A percentile compares a stretch with the other conserved stretches of the same genome.
phyloP scores from a whole-genome alignment of 768 basidiomycete species.

The Russula ochroleuca region DNA sequence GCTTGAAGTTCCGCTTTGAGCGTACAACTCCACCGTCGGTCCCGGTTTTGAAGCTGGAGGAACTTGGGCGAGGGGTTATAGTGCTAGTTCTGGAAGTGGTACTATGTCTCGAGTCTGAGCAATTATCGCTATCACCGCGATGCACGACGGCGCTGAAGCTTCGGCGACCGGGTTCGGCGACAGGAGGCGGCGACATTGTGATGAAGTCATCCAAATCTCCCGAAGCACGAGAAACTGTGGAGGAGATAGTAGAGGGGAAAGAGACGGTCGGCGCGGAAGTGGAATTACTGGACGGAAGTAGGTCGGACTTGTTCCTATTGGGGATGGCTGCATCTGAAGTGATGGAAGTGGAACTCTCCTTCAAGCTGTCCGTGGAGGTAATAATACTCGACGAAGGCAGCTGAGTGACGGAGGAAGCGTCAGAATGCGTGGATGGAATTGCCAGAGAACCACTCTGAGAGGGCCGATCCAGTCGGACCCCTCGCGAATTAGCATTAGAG shows the following conservation, averaged over 20 bases:
- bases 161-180: conserved; percentile 26
- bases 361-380: background rate
- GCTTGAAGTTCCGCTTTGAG: conserved; percentile 29
- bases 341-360: background rate
- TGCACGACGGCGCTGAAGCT: conserved; percentile 37
- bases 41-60: conserved; percentile 23
- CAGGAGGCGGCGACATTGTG: conserved; percentile 5
- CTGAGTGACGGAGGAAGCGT: conserved; percentile 3
- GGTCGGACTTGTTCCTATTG: background rate
- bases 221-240: background rate
- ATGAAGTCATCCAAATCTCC: background rate
- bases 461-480: conserved; percentile 1
- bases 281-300: background rate
- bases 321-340: background rate
- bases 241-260: background rate
- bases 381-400: background rate
- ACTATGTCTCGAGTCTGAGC: conserved; percentile 7
- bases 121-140: conserved; percentile 26
- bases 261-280: background rate
- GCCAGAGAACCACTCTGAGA: conserved; percentile 1
- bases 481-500: background rate
- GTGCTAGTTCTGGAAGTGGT: conserved; percentile 24
- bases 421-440: background rate
- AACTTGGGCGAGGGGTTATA: conserved; percentile 21
- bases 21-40: conserved; percentile 28